A percentile compares a stretch with the other conserved stretches of the same genome.
These are phyloP conservation scores for Karstenula rhodostoma DNA, from an alignment of 2,329 filamentous ascomycete species.

Conservation along the genomic window DNA sequence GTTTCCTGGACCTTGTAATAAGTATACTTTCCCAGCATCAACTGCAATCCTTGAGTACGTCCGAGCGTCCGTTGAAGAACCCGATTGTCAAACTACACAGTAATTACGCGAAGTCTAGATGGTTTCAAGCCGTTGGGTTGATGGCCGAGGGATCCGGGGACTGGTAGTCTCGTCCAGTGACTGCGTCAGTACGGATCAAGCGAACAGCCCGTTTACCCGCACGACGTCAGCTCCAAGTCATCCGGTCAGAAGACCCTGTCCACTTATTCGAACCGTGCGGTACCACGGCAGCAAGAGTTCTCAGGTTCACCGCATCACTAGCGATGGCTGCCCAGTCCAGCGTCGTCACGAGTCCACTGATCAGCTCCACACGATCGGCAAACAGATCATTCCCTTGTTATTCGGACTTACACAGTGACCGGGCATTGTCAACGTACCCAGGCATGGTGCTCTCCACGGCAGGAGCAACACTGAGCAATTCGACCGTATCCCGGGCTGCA, in stretches of 20 bases:
- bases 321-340: background rate
- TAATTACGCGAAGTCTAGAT: background rate
- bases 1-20: background rate
- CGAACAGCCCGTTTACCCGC: conserved; percentile 8
- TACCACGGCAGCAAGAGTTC: background rate
- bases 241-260: background rate
- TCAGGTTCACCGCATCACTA: background rate
- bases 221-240: conserved; percentile 10
- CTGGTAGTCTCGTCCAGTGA: background rate
- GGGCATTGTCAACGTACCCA: background rate
- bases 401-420: background rate
- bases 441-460: background rate
- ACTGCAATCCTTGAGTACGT: background rate
- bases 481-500: background rate
- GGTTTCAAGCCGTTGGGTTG: background rate
- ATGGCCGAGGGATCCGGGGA: conserved; percentile 4
- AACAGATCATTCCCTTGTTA: background rate
- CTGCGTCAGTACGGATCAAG: background rate
- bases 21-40: background rate
- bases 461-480: background rate
- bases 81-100: background rate
- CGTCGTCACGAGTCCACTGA: background rate
- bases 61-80: background rate
- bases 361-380: background rate
- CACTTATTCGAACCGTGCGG: background rate